These are phyloP conservation scores for Podospora pseudoanserina DNA, from an alignment of 495 filamentous ascomycete genomes.

Conservation along the genomic window DNA sequence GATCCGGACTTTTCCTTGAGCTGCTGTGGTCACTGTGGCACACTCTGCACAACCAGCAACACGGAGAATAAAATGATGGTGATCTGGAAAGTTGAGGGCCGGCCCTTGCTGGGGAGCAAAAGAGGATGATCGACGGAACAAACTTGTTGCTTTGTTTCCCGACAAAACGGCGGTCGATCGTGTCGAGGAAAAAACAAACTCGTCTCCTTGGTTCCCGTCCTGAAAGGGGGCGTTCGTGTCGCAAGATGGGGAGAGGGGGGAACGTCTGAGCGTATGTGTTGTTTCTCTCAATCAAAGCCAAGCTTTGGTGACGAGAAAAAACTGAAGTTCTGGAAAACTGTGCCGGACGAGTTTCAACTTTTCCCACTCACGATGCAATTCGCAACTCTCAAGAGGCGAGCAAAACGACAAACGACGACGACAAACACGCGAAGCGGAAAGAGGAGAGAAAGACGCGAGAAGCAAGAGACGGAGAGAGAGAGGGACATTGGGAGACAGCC, in stretches of 20 bases:
- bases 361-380: constrained; percentile 1
- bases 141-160: constrained; percentile 24
- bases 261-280: constrained; percentile 2
- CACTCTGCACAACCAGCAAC: neutral
- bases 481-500: constrained; percentile 11
- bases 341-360: neutral
- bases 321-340: neutral
- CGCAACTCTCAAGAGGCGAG: constrained; percentile 12
- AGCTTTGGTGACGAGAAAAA: neutral
- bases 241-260: constrained; percentile 29
- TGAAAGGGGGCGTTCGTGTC: constrained; percentile 27
- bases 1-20: constrained; percentile 1
- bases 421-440: neutral
- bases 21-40: neutral
- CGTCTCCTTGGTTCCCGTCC: constrained; percentile 18
- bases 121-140: constrained; percentile 33
- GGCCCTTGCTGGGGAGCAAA: constrained; percentile 24
- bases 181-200: constrained; percentile 26
- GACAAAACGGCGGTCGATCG: constrained; percentile 26
- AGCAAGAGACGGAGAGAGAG: constrained; percentile 12
- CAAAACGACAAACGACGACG: constrained; percentile 9
- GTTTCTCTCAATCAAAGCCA: neutral
- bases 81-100: constrained; percentile 32
- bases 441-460: constrained; percentile 13
- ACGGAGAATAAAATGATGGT: constrained; percentile 4